Conservation (phyloP, 2,329 filamentous ascomycete genomes). For the Colletotrichum tamarilloi region DNA sequence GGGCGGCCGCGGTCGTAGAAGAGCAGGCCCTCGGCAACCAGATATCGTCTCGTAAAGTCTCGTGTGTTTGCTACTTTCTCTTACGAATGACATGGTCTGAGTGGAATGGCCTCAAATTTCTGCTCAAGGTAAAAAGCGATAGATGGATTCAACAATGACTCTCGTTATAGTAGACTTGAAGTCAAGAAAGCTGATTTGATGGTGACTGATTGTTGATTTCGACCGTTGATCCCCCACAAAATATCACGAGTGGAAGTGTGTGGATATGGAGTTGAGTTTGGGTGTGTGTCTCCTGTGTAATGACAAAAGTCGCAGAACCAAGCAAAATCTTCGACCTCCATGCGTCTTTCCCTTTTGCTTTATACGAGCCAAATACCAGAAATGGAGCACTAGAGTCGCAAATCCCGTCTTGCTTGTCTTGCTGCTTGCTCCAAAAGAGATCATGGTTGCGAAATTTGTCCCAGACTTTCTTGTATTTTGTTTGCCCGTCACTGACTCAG, state of each 20-base stretch:
- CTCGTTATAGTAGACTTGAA: not conserved
- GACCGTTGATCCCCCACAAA: not conserved
- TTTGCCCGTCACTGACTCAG: conserved; percentile 20
- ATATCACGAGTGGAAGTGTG: not conserved
- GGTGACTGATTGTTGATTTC: not conserved
- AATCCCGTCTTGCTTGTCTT: not conserved
- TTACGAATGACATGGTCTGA: conserved; percentile 31
- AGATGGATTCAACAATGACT: not conserved
- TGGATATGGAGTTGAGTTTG: not conserved
- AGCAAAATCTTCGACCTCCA: not conserved
- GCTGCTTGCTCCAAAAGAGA: conserved; percentile 5
- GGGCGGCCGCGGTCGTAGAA: conserved; percentile 10
- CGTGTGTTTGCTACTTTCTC: conserved; percentile 7
- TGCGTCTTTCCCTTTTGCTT: not conserved
- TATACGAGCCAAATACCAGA: not conserved
- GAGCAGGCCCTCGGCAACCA: not conserved
- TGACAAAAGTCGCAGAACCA: not conserved
- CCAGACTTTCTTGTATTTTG: conserved; percentile 1
- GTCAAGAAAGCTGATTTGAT: not conserved
- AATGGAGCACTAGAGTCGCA: too few species aligned
- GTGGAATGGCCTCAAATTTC: not conserved
- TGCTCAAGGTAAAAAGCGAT: not conserved
- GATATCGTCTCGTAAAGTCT: not conserved
- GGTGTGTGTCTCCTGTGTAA: not conserved
- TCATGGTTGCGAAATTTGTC: conserved; percentile 28